Percentiles rank a stretch among this genome's conserved stretches.
Conservation (phyloP, 2,329 filamentous ascomycete species). For the Xylariaceae sp. region DNA sequence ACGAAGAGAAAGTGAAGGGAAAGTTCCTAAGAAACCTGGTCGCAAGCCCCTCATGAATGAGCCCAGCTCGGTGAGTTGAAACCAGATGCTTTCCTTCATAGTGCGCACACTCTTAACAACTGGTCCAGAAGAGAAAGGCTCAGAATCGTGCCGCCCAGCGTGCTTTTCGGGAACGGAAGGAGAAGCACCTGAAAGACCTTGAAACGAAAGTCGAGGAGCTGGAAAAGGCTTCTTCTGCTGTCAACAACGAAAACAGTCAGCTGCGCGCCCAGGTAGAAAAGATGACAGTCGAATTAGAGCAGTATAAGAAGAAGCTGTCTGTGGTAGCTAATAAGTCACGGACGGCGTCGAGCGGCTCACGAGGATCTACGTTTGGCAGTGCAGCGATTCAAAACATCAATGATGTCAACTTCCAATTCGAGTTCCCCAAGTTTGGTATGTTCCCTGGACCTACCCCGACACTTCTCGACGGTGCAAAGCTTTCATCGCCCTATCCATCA, state of each 20-base stretch:
- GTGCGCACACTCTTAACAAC: constrained; percentile 38
- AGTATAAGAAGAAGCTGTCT: constrained; percentile 87
- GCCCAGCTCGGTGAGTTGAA: constrained; percentile 83
- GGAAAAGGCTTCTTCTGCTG: constrained; percentile 81
- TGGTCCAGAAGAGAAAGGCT: constrained; percentile 83
- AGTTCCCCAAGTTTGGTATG: constrained; percentile 92
- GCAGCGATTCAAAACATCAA: constrained; percentile 64
- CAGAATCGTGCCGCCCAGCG: constrained; percentile 93
- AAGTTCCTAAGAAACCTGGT: constrained; percentile 91
- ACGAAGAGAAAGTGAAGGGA: constrained; percentile 82
- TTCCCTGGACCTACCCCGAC: constrained; percentile 57
- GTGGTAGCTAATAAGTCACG: constrained; percentile 51
- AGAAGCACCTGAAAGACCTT: constrained; percentile 85
- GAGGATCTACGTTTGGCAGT: constrained; percentile 53
- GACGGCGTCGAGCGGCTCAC: constrained; percentile 41
- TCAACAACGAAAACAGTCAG: constrained; percentile 84
- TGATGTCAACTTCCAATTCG: constrained; percentile 89
- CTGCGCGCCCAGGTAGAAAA: constrained; percentile 88
- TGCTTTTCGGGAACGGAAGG: constrained; percentile 92
- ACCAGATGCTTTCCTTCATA: constrained; percentile 17
- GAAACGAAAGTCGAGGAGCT: constrained; percentile 78
- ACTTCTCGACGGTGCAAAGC: constrained; percentile 23
- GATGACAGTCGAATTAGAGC: constrained; percentile 80
- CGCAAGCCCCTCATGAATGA: constrained; percentile 95
- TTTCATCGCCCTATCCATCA: constrained; percentile 34